Base-by-base conservation (phyloP, 2,329 filamentous ascomycete genomes). In the Aspergillus fijiensis region DNA sequence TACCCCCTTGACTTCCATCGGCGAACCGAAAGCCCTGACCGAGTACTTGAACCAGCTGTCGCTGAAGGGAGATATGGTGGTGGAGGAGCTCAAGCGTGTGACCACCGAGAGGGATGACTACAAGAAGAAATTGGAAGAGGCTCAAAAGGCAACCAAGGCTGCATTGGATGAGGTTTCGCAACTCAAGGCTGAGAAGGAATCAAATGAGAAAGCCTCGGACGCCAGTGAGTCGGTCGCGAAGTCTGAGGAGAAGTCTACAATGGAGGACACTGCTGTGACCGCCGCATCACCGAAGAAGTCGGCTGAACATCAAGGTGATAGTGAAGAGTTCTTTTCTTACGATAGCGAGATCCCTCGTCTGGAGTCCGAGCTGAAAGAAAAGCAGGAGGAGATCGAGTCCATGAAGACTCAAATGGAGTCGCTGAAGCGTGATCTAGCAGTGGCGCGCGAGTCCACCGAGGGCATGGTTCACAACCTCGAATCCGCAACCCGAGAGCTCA, bases 41-140 rank as follows among this genome's bases (percentile, higher is more conserved):
- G 94, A 98, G 76, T 99, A 97, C 70, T 82, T 99, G 29, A 92
- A 89, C 67, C 92, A 97, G 75, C 78, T 96, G 47, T 94, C 88
- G 62, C 76, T 93, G 56, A 94, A 96, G 71, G 88, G 89, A 48
- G 91, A 96, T 69, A 96, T 99, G 90, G 88, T 96, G 3, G 88
- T 96, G 85, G 90, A 96, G 50, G 95, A 99, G 76, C 81, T 97
- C 59, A 97, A 96, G 78, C 84, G 92, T 12, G 87, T 98, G 0
- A 89, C 92, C 0, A 84, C 85, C 3, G 93, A 98, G 71, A 89
- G 90, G 60, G 91, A 96, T 62, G 85, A 87, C 16, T 82, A 90
- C 62, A 94, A 92, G 74, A 90, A 89, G 76, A 92, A 90, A 73
- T 79, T 87, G 2, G 86, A 89, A n/a, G 85, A 88, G 52, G 81